phyloP scores from a whole-genome alignment of 805 yeast genomes.

The Ascoidea rubescens region DNA sequence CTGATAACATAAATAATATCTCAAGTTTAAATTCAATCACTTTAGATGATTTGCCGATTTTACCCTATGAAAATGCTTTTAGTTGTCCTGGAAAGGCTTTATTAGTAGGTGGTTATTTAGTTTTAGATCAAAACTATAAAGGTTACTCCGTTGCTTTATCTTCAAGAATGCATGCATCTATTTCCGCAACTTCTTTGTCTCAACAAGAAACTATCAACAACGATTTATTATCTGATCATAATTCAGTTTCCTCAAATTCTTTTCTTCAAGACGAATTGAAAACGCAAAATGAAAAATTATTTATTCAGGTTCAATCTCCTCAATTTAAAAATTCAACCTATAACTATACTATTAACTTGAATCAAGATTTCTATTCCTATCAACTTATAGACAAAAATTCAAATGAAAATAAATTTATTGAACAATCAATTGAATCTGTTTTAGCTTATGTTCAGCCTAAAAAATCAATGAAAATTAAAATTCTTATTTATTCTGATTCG shows the following conservation, averaged over 20 bases:
- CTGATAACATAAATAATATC: too few species aligned
- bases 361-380: not conserved
- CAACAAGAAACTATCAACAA: constrained; percentile 3
- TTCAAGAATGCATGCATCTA: constrained; percentile 76
- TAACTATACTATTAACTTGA: not conserved
- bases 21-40: too few species aligned
- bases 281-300: not conserved
- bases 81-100: constrained; percentile 96
- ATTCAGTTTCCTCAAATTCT: not conserved
- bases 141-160: constrained; percentile 82
- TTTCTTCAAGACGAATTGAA: not conserved
- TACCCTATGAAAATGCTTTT: constrained; percentile 28
- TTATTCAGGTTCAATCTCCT: not conserved
- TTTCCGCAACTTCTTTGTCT: constrained; percentile 11
- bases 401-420: constrained; percentile 56
- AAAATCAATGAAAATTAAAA: constrained; percentile 20
- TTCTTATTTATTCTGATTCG: constrained; percentile 71
- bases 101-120: constrained; percentile 89
- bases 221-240: constrained; percentile 5
- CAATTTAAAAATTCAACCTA: not conserved
- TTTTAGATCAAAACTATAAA: constrained; percentile 59
- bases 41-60: too few species aligned
- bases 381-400: not conserved
- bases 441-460: constrained; percentile 33
- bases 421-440: constrained; percentile 43